Conservation (phyloP, 768 basidiomycete species). For the Thelephora aurantiotincta region DNA sequence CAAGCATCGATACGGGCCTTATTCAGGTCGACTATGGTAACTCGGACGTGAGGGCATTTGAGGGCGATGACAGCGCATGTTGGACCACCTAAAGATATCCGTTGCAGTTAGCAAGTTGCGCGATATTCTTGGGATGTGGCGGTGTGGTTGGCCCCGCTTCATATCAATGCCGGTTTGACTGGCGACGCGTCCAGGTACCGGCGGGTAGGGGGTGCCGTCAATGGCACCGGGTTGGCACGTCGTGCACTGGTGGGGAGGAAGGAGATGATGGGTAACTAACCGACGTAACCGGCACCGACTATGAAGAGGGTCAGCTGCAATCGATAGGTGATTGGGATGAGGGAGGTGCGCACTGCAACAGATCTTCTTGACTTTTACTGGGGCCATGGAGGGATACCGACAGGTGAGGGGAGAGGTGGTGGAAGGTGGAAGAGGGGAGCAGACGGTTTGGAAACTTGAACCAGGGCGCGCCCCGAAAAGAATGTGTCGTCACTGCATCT, state of each 20-base stretch:
- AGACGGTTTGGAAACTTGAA: no score
- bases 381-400: constrained; percentile 25
- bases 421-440: not conserved
- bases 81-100: constrained; percentile 56
- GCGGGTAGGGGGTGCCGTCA: no score
- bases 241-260: not conserved
- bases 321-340: not conserved
- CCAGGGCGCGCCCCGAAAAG: no score
- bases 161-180: no score
- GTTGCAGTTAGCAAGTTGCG: not conserved
- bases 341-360: constrained; percentile 63
- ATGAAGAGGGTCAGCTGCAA: constrained; percentile 7
- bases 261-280: constrained; percentile 26
- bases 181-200: no score
- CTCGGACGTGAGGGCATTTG: constrained; percentile 83
- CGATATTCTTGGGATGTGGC: not conserved
- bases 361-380: constrained; percentile 59
- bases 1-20: constrained; percentile 89
- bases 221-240: no score
- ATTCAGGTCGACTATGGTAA: constrained; percentile 98
- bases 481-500: no score
- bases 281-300: constrained; percentile 92
- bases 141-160: no score
- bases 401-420: no score
- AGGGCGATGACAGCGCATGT: constrained; percentile 92